Evolutionary conservation across 495 filamentous ascomycete species (phyloP), one percentile per base, ranked within the genome.

Genomic region (Endocarpon pusillum): DNA sequence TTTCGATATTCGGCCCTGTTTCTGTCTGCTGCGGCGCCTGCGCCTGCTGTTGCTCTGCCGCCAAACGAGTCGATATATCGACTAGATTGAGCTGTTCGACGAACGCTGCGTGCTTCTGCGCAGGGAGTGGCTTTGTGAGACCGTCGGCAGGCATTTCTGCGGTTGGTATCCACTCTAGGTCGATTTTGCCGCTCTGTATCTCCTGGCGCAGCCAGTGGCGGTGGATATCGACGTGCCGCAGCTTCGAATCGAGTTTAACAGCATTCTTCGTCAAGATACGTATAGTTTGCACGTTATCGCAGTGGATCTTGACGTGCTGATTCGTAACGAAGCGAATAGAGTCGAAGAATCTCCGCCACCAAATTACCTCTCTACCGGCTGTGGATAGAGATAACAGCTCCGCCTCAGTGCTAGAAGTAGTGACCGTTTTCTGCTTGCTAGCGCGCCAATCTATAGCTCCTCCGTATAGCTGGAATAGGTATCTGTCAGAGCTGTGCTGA

Each of bases 341-440:
- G 9, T 26, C 23, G 9, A 26, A 26, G 12, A 9, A 26, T 9
- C 12, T 12, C 9, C 23, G 9, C n/a, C n/a, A n/a, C n/a, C n/a
- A n/a, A n/a, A n/a, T n/a, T n/a, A n/a, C n/a, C n/a, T n/a, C n/a
- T n/a, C 12, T 12, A 26, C 9, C 23, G 23, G 9, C 23, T 9
- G 9, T 12, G 23, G 9, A 9, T 9, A 26, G 23, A 9, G 23
- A 9, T 9, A 26, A 12, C 23, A 26, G 12, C 23, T 9, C 4
- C 10, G 36, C 8, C n/a, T n/a, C n/a, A n/a, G n/a, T n/a, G n/a
- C n/a, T n/a, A n/a, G n/a, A n/a, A n/a, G n/a, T n/a, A n/a, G 23
- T 38, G 2, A 41, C 35, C 3, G 39, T 41, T n/a, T 15, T 2
- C 17, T 41, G 22, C 20, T 32, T 36, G 8, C 24, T 32, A 10